Percentiles rank a stretch among this genome's conserved stretches.
These are phyloP conservation scores for Plenodomus tracheiphilus DNA, from an alignment of 2,329 filamentous ascomycete genomes.

Conservation along the genomic window DNA sequence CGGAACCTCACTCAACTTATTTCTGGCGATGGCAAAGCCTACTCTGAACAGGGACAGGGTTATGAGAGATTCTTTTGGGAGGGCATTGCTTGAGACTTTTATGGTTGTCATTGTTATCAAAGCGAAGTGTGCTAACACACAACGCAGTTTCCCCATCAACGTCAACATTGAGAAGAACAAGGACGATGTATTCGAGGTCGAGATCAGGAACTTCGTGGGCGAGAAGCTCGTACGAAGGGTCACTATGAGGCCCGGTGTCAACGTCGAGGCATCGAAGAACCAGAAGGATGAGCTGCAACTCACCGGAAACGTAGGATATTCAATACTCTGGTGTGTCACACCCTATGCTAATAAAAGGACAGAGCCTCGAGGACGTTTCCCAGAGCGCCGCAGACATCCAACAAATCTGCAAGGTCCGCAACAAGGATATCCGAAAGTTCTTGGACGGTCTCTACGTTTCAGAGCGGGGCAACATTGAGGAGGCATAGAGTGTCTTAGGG, in stretches of 20 bases:
- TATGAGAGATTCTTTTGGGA: no score
- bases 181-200: conserved; percentile 86
- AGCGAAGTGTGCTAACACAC: conserved; percentile 12
- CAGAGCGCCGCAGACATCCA: conserved; percentile 99
- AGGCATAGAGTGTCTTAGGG: conserved; percentile 42
- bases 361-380: conserved; percentile 90
- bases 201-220: conserved; percentile 80
- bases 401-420: conserved; percentile 98
- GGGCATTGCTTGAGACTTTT: background rate
- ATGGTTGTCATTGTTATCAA: background rate
- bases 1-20: no score
- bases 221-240: conserved; percentile 99
- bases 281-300: conserved; percentile 98
- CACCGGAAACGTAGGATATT: conserved; percentile 68
- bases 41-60: background rate
- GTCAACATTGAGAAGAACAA: conserved; percentile 97
- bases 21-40: no score
- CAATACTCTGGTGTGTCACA: background rate
- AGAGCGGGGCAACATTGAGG: conserved; percentile 94
- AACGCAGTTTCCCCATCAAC: conserved; percentile 91
- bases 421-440: conserved; percentile 99
- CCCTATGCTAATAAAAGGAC: conserved; percentile 22
- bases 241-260: conserved; percentile 85
- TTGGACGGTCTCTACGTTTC: conserved; percentile 99
- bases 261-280: conserved; percentile 85